Percentiles rank a stretch among this genome's conserved stretches.
Conservation (phyloP, 768 basidiomycete genomes). For the Amanita subjunquillea region DNA sequence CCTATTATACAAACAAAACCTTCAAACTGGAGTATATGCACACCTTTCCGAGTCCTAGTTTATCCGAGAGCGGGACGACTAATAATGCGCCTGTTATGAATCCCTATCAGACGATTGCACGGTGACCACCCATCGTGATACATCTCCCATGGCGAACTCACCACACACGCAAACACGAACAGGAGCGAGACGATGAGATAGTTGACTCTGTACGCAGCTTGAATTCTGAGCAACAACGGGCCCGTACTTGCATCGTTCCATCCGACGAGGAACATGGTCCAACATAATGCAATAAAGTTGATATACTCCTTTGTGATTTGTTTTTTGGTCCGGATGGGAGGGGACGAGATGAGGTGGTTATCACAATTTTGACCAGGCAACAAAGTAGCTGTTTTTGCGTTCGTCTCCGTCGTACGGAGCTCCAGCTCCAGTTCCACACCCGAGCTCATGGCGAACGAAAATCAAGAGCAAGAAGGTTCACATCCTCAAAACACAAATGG, state of each 20-base stretch:
- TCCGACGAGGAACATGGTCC: slow-evolving; percentile 49
- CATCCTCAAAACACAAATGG: too few relatives aligned
- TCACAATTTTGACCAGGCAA: too few relatives aligned
- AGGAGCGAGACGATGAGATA: slow-evolving; percentile 51
- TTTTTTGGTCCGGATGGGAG: slow-evolving; percentile 7
- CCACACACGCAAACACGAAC: slow-evolving; percentile 36
- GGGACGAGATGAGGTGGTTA: not conserved
- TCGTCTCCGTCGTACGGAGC: too few relatives aligned
- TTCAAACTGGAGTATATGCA: not conserved
- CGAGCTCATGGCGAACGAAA: too few relatives aligned
- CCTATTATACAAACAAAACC: too few relatives aligned
- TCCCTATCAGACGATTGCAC: slow-evolving; percentile 19
- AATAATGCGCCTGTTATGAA: slow-evolving; percentile 27
- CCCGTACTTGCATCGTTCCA: slow-evolving; percentile 77
- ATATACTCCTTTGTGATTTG: slow-evolving; percentile 19
- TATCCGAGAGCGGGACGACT: slow-evolving; percentile 27
- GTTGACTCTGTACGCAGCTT: slow-evolving; percentile 41
- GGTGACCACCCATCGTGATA: not conserved
- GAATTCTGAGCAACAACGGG: slow-evolving; percentile 65
- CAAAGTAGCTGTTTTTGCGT: too few relatives aligned
- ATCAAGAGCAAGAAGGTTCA: too few relatives aligned
- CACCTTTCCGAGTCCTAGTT: slow-evolving; percentile 34
- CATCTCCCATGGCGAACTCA: slow-evolving; percentile 11
- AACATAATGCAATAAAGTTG: slow-evolving; percentile 48
- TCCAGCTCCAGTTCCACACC: too few relatives aligned